Percentiles rank a stretch among this genome's conserved stretches.
phyloP scores from a whole-genome alignment of 352 stramenopile genomes.

The Hyaloperonospora arabidopsidis region DNA sequence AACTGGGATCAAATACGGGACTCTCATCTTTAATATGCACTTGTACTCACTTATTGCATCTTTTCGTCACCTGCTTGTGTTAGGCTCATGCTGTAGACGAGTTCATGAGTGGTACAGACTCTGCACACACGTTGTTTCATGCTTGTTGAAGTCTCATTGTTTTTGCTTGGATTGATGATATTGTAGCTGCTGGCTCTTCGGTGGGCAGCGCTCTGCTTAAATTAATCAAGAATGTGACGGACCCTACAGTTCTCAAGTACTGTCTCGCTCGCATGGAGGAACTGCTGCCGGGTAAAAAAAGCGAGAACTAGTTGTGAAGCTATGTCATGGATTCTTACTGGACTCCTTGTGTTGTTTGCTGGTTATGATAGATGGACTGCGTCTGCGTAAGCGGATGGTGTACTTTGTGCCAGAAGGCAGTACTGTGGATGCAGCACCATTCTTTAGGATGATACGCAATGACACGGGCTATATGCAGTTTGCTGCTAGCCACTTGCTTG shows the following conservation, averaged over 20 bases:
- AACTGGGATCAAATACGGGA: background rate
- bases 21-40: no score
- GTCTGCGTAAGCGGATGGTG: slow-evolving; percentile 64
- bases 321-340: background rate
- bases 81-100: slow-evolving; percentile 67
- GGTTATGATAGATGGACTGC: slow-evolving; percentile 47
- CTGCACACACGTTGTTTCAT: background rate
- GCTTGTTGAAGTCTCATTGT: background rate
- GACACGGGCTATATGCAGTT: slow-evolving; percentile 83
- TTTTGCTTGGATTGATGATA: background rate
- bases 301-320: background rate
- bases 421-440: slow-evolving; percentile 65
- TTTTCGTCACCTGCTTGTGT: slow-evolving; percentile 10
- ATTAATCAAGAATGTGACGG: slow-evolving; percentile 83
- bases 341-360: background rate
- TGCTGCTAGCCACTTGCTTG: slow-evolving; percentile 65
- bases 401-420: slow-evolving; percentile 76
- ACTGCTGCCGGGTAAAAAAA: slow-evolving; percentile 51
- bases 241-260: slow-evolving; percentile 82
- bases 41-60: background rate
- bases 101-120: slow-evolving; percentile 41
- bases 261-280: slow-evolving; percentile 83
- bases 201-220: slow-evolving; percentile 69
- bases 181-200: slow-evolving; percentile 49
- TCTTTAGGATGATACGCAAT: slow-evolving; percentile 77